Conservation (phyloP, 2,329 filamentous ascomycete genomes). For the Ophiostoma ips region DNA sequence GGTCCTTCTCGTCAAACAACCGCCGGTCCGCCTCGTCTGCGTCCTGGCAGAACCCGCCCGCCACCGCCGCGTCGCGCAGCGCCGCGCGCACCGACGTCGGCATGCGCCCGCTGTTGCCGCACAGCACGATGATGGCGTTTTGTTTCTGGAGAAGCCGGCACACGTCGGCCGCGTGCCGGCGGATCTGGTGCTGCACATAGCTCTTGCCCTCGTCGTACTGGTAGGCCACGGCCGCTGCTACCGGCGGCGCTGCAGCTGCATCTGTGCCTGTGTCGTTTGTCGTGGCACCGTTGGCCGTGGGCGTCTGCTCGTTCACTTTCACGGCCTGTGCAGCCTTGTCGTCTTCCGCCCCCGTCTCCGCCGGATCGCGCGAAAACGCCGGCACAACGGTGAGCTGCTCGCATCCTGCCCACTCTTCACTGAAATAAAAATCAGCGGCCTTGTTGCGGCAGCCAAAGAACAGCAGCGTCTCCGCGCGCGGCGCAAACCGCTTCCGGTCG, state of each 20-base stretch:
- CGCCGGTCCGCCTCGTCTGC: slow-evolving; percentile 25
- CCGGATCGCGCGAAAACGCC: slow-evolving; percentile 34
- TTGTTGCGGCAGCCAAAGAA: slow-evolving; percentile 77
- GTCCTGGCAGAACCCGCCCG: slow-evolving; percentile 19
- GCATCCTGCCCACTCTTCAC: slow-evolving; percentile 52
- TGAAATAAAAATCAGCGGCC: slow-evolving; percentile 67
- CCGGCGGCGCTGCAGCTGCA: neutral
- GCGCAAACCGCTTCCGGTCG: slow-evolving; percentile 39
- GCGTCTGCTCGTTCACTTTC: neutral
- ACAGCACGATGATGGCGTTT: slow-evolving; percentile 36
- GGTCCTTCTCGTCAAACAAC: slow-evolving; percentile 11
- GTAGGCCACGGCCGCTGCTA: neutral
- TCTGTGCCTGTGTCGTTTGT: neutral
- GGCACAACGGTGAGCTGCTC: slow-evolving; percentile 23
- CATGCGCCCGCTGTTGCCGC: slow-evolving; percentile 45
- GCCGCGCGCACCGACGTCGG: slow-evolving; percentile 39
- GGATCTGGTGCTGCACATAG: slow-evolving; percentile 42
- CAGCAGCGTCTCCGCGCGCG: slow-evolving; percentile 34
- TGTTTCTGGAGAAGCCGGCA: slow-evolving; percentile 24
- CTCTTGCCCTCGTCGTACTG: slow-evolving; percentile 27
- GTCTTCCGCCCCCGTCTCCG: neutral
- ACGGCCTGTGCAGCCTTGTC: neutral
- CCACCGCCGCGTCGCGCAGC: slow-evolving; percentile 34
- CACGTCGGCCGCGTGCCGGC: slow-evolving; percentile 25
- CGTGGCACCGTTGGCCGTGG: neutral